Evolutionary conservation across 768 basidiomycete species (phyloP), one percentile per base, ranked within the genome.

Genomic region (Collybia sp.): DNA sequence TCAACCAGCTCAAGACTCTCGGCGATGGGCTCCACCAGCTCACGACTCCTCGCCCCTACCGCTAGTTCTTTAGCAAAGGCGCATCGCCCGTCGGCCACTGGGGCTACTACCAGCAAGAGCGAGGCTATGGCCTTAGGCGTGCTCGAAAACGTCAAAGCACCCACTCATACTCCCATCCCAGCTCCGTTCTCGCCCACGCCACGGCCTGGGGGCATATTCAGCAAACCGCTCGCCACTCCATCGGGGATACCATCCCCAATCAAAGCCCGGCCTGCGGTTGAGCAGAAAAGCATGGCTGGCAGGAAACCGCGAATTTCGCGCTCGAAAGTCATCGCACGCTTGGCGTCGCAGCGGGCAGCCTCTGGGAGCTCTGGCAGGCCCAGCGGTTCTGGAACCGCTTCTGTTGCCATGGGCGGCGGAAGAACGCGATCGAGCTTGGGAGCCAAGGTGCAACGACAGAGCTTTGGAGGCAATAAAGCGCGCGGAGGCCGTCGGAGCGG

Each of bases 291-390:
- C 6, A 43, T 71, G 15, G 61, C 70, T 19, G 71, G 75, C 8
- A 77, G 85, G 46, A 83, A 80, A 58, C 88, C 88, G 3, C 78
- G 87, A 6, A 87, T 91, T 51, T 91, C 88, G 36, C 78, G 89
- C 33, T 87, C 86, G 19, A 84, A 82, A 50, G 85, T 91, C 34
- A 88, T 90, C 38, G 85, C 88, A 0, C 79, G 74, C 53, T 67
- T 90, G 31, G 85, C 83, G 1, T 84, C 84, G 12, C 84, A 90
- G 61, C 79, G 88, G 5, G 78, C 75, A 12, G 76, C 77, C 2
- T 52, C 48, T 20, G 42, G 46, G 54, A 25, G 37, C 39, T 25
- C 42, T 44, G 15, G 36, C 33, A 33, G 40, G 40, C 35, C 30
- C 30, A 49, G 37, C 15, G 47, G 49, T 16, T 43, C 47, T 13